These are phyloP conservation scores for Hericium coralloides DNA, from an alignment of 768 basidiomycete species.

Conservation along the genomic window DNA sequence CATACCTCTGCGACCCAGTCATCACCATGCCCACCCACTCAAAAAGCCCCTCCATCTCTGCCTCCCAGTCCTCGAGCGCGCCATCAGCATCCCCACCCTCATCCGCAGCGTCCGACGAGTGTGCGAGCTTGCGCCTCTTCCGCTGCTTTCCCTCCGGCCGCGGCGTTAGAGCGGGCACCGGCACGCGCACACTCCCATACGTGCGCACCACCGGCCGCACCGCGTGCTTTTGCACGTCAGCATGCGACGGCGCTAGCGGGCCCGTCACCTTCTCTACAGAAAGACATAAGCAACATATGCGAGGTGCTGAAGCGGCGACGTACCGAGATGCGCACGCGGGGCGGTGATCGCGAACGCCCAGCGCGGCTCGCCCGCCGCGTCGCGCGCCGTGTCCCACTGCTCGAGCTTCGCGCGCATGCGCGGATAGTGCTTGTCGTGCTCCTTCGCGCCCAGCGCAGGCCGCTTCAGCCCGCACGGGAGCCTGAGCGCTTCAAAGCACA, in stretches of 20 bases:
- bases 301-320: too few relatives aligned
- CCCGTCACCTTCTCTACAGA: not conserved
- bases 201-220: slow-evolving; percentile 19
- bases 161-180: slow-evolving; percentile 24
- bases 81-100: slow-evolving; percentile 24
- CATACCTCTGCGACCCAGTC: slow-evolving; percentile 57
- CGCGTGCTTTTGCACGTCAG: not conserved
- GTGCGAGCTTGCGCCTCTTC: slow-evolving; percentile 3
- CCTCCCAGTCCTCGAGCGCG: slow-evolving; percentile 41
- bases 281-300: too few relatives aligned
- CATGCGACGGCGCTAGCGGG: not conserved
- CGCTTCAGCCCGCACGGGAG: not conserved
- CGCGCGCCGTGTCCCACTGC: slow-evolving; percentile 8
- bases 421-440: slow-evolving; percentile 3
- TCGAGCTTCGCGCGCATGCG: slow-evolving; percentile 4
- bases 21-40: slow-evolving; percentile 72
- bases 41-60: slow-evolving; percentile 37
- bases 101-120: not conserved
- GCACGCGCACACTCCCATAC: slow-evolving; percentile 31
- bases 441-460: not conserved
- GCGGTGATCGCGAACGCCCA: slow-evolving; percentile 11
- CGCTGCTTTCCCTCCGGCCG: slow-evolving; percentile 15
- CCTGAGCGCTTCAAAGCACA: not conserved
- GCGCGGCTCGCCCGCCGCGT: slow-evolving; percentile 9
- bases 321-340: too few relatives aligned